These are phyloP conservation scores for Baorangia bicolor DNA, from an alignment of 768 basidiomycete genomes.

Conservation along the genomic window DNA sequence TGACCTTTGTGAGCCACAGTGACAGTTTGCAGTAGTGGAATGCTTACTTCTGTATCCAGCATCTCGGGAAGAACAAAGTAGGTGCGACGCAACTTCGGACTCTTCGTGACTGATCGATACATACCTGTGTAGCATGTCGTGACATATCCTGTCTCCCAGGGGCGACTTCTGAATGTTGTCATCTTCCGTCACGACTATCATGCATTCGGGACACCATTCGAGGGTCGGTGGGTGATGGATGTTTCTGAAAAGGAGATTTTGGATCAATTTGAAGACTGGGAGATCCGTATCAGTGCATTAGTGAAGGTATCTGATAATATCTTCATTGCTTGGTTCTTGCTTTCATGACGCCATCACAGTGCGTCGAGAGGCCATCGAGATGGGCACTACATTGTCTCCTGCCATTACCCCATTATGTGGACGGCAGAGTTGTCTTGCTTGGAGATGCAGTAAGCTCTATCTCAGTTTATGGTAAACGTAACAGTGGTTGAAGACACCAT, in stretches of 20 bases:
- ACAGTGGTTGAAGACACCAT: background rate
- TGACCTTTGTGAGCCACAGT: constrained; percentile 21
- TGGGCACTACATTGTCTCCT: constrained; percentile 47
- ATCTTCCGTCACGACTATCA: constrained; percentile 28
- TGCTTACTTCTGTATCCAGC: constrained; percentile 12
- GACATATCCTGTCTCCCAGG: constrained; percentile 39
- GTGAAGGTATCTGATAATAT: constrained; percentile 6
- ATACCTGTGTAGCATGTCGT: constrained; percentile 37
- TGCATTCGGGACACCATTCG: constrained; percentile 32
- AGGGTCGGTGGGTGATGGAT: constrained; percentile 31
- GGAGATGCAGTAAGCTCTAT: constrained; percentile 46
- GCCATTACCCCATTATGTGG: constrained; percentile 39
- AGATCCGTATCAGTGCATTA: constrained; percentile 6
- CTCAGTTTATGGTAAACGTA: background rate
- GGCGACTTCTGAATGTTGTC: constrained; percentile 37
- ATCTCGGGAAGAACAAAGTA: constrained; percentile 24
- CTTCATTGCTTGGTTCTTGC: too few species aligned
- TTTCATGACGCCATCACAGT: constrained; percentile 23
- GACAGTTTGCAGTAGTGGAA: background rate
- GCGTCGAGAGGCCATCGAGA: constrained; percentile 35
- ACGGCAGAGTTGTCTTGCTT: constrained; percentile 41
- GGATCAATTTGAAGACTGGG: constrained; percentile 30
- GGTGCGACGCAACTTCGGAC: background rate
- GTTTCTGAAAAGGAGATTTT: constrained; percentile 34
- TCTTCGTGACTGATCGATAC: background rate